Conservation (phyloP, 495 filamentous ascomycete species). For the Neurospora sp. region DNA sequence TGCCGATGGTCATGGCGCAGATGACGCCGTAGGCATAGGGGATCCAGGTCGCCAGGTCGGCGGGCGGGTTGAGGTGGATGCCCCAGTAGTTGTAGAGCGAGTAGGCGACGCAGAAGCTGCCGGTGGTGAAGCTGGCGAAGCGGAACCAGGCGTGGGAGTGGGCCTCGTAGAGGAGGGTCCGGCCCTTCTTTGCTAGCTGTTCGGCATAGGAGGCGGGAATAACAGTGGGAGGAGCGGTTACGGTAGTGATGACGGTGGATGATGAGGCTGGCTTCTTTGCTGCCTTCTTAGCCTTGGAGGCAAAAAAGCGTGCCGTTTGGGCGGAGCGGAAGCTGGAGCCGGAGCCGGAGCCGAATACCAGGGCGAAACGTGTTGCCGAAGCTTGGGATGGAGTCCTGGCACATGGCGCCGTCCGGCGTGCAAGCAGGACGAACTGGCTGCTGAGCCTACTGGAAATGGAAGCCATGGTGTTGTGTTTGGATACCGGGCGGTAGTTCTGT, state of each 20-base stretch:
- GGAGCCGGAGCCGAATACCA: not conserved
- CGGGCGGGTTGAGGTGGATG: constrained; percentile 32
- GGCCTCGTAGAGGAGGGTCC: constrained; percentile 49
- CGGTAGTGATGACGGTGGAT: not conserved
- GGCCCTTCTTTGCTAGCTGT: constrained; percentile 31
- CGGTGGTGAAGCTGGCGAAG: constrained; percentile 44
- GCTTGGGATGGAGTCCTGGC: constrained; percentile 2
- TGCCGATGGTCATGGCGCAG: constrained; percentile 32
- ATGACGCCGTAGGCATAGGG: constrained; percentile 34
- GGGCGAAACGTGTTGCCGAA: not conserved
- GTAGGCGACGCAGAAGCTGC: constrained; percentile 48
- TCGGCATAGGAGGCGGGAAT: constrained; percentile 27
- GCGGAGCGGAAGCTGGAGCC: not conserved
- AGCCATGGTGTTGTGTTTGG: constrained; percentile 9
- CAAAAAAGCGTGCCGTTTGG: not conserved
- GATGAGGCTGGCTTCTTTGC: not conserved
- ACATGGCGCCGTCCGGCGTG: constrained; percentile 5
- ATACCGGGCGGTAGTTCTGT: not conserved
- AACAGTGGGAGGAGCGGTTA: not conserved
- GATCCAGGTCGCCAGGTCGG: constrained; percentile 32
- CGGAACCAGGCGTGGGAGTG: constrained; percentile 52
- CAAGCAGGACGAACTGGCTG: constrained; percentile 8
- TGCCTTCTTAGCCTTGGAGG: constrained; percentile 4
- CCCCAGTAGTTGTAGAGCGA: constrained; percentile 45
- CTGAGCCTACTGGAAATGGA: constrained; percentile 15